Evolutionary conservation across 2,329 filamentous ascomycete genomes (phyloP), one percentile per base, ranked within the genome.

Genomic region (Chrysoporthe austroafricana): DNA sequence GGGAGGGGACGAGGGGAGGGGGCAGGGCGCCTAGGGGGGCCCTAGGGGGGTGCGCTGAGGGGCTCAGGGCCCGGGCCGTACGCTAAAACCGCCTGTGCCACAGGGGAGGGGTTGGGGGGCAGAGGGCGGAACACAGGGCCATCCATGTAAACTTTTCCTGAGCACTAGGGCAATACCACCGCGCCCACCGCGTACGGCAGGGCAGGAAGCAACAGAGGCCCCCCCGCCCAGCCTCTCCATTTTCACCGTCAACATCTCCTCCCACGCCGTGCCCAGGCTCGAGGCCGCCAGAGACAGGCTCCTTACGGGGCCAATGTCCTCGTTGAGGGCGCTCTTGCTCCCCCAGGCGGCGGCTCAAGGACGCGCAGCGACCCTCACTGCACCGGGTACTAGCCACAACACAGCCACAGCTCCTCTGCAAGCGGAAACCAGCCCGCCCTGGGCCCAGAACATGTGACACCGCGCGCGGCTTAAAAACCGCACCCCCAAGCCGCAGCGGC

Each of bases 371-470:
- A 9, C 16, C 26, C 11, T 54, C 26, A 4, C 18, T 57, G 54
- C 54, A n/a, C 11, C 21, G 39, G 48, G 1, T 9, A 50, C 54
- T 9, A 57, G 54, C 54, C 54, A 57, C 54, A 34, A 39, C 14
- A 39, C 54, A 57, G 32, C 54, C 54, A 57, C 54, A 57, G 3
- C 21, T 32, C 11, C 50, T 54, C 50, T 54, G 48, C 21, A 52
- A 52, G 48, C 48, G 21, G 21, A 46, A 46, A 13, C 44, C 44
- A 46, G 44, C 18, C 44, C 44, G 14, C 8, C 14, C 14, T 46
- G 44, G 16, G 54, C 34, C 32, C 50, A 57, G 16, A 57, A 57
- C 54, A 57, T 57, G 54, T 57, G 54, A 57, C 54, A 57, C 54
- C 54, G 54, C 54, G 52, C 32, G 54, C 50, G 48, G 48, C 50